Percentiles rank a stretch among this genome's conserved stretches.
Conservation (phyloP, 1,284 basidiomycete species). For the Heliocybe sulcata region DNA sequence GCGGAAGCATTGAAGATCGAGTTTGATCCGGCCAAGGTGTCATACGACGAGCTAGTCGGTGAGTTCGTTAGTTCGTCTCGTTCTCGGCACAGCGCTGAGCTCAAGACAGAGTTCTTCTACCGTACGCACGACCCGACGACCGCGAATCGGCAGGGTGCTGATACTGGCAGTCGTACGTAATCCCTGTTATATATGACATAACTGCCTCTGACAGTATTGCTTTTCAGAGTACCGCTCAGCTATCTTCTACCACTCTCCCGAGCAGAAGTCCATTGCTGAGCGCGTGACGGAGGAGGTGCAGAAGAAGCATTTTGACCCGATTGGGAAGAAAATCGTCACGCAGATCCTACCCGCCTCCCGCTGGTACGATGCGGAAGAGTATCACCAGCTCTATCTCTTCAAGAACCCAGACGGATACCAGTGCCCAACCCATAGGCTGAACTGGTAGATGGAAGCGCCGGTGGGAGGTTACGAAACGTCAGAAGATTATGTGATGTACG, state of each 20-base stretch:
- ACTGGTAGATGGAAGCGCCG: slow-evolving; percentile 32
- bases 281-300: slow-evolving; percentile 84
- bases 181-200: background rate
- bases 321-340: slow-evolving; percentile 68
- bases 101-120: slow-evolving; percentile 77
- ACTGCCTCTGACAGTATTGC: slow-evolving; percentile 2
- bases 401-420: slow-evolving; percentile 57
- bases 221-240: slow-evolving; percentile 84
- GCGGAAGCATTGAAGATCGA: slow-evolving; percentile 86
- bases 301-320: slow-evolving; percentile 67
- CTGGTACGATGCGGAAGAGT: slow-evolving; percentile 83
- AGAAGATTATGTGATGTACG: background rate
- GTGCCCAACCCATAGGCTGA: slow-evolving; percentile 43
- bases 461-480: background rate
- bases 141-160: slow-evolving; percentile 69
- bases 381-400: slow-evolving; percentile 83
- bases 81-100: background rate
- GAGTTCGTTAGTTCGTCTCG: slow-evolving; percentile 19
- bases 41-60: slow-evolving; percentile 81
- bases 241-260: slow-evolving; percentile 78
- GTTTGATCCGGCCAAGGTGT: slow-evolving; percentile 76
- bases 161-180: slow-evolving; percentile 70
- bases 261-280: slow-evolving; percentile 72
- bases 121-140: slow-evolving; percentile 94
- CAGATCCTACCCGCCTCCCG: slow-evolving; percentile 55